Evolutionary conservation across 2,329 filamentous ascomycete genomes (phyloP), one percentile per base, ranked within the genome.

Genomic region (Stagonosporopsis cucurbitacearum): DNA sequence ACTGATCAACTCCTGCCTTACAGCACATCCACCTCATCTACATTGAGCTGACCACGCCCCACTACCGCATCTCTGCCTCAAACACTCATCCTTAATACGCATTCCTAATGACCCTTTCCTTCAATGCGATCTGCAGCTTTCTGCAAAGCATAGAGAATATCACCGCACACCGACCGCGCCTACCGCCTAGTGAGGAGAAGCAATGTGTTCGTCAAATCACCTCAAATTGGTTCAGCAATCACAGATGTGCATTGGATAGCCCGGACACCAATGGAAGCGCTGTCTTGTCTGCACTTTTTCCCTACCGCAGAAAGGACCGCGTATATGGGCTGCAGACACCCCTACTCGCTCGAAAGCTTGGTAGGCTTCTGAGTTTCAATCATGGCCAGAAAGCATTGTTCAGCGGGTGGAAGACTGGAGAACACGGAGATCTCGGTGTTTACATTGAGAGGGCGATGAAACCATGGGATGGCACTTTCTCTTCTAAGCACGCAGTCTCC

Each of bases 281-380:
- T 2, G 77, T 96, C 1, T 78, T 96, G 0, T 93, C 90, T 1
- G 87, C 88, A 2, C 75, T 97, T 0, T 82, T 96, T 0, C 91
- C 92, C 0, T 88, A 92, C 59, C 87, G 83, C 61, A 82, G 92
- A 49, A 87, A 86, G 2, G 92, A 96, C 69, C 84, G 91, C 25
- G 89, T 94, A 2, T 96, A 93, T 70, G 83, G 81, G 33, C 80
- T 96, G 1, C 85, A 90, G 67, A 78, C 84, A 26, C 70, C 77
- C 8, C 81, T 78, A 0, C 79, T 96, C 0, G 84, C 87, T 52
- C 85, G 82, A 47, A 83, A 91, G n/a, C 81, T 96, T 15, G 84
- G 82, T 3, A 84, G 87, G 28, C 84, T 85, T 19, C 79, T 94
- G n/a, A 75, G 82, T 4, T 80, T 96, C 22, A 86, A 88, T 1